Percentiles rank a stretch among this genome's conserved stretches.
phyloP scores from a whole-genome alignment of 1,284 basidiomycete genomes.

The Sanghuangporus weigelae region DNA sequence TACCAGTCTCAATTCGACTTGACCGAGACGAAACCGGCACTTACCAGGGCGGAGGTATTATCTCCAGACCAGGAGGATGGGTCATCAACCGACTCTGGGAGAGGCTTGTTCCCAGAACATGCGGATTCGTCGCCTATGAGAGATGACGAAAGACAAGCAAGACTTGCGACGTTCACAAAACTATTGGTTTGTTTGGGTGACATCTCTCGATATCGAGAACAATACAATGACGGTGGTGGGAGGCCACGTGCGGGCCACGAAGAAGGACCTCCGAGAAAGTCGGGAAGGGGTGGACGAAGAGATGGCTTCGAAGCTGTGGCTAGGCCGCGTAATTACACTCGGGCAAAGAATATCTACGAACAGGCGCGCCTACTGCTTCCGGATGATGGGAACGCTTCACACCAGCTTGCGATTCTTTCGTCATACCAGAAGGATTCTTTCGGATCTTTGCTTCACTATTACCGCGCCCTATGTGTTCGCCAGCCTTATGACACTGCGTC shows the following conservation, averaged over 20 bases:
- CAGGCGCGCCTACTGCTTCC: conserved; percentile 81
- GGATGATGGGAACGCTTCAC: conserved; percentile 82
- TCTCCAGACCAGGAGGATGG: conserved; percentile 31
- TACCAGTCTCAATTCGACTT: conserved; percentile 66
- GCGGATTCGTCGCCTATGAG: conserved; percentile 37
- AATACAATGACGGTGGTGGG: conserved; percentile 72
- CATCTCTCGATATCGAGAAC: conserved; percentile 88
- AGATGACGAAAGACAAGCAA: conserved; percentile 52
- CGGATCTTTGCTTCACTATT: conserved; percentile 79
- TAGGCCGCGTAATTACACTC: conserved; percentile 63
- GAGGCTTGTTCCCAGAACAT: conserved; percentile 51
- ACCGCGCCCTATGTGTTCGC: conserved; percentile 84
- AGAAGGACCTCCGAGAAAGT: conserved; percentile 37
- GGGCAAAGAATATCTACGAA: conserved; percentile 78
- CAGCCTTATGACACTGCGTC: conserved; percentile 85
- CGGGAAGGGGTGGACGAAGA: conserved; percentile 40
- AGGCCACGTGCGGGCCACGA: conserved; percentile 62
- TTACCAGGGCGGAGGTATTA: conserved; percentile 54
- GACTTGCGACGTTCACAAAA: conserved; percentile 77
- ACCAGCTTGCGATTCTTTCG: conserved; percentile 92
- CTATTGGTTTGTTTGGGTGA: conserved; percentile 91
- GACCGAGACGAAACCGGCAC: conserved; percentile 48
- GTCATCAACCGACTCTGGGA: conserved; percentile 30
- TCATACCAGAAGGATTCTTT: conserved; percentile 84
- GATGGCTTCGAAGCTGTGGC: conserved; percentile 35